A percentile compares a stretch with the other conserved stretches of the same genome.
phyloP scores from a whole-genome alignment of 306 rosid species.

The Coriaria nepalensis region DNA sequence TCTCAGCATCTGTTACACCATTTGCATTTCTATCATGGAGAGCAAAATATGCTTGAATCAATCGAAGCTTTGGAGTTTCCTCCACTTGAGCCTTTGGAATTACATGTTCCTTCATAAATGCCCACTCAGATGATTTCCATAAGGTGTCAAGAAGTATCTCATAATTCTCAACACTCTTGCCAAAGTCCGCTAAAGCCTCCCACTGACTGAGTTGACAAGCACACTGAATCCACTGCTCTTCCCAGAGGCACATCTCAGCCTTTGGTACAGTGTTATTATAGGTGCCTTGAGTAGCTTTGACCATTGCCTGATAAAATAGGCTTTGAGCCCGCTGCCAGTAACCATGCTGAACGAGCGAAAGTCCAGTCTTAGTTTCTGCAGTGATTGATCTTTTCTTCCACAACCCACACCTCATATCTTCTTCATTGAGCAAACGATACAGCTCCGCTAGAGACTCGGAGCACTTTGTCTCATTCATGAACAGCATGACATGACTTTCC shows the following conservation, averaged over 20 bases:
- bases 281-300: constrained; percentile 97
- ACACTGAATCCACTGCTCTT: constrained; percentile 94
- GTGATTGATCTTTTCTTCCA: constrained; percentile 90
- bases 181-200: constrained; percentile 92
- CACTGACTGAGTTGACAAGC: constrained; percentile 95
- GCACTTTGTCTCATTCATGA: constrained; percentile 78
- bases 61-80: constrained; percentile 89
- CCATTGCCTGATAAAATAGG: constrained; percentile 97
- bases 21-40: constrained; percentile 83
- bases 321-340: constrained; percentile 99
- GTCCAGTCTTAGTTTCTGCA: constrained; percentile 95
- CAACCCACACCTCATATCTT: constrained; percentile 95
- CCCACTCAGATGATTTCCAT: constrained; percentile 97
- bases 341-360: constrained; percentile 97
- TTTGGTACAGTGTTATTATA: constrained; percentile 85
- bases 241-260: constrained; percentile 99
- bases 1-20: constrained; percentile 90
- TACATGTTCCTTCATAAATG: constrained; percentile 89
- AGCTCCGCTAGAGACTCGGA: constrained; percentile 95
- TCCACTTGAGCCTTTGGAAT: constrained; percentile 98
- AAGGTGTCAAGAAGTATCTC: constrained; percentile 90
- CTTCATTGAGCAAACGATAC: constrained; percentile 93
- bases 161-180: constrained; percentile 88
- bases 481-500: constrained; percentile 92
- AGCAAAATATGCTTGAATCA: constrained; percentile 79